Evolutionary conservation across 2,329 filamentous ascomycete genomes (phyloP), one percentile per base, ranked within the genome.

Genomic region (Hypoxylon sp.): DNA sequence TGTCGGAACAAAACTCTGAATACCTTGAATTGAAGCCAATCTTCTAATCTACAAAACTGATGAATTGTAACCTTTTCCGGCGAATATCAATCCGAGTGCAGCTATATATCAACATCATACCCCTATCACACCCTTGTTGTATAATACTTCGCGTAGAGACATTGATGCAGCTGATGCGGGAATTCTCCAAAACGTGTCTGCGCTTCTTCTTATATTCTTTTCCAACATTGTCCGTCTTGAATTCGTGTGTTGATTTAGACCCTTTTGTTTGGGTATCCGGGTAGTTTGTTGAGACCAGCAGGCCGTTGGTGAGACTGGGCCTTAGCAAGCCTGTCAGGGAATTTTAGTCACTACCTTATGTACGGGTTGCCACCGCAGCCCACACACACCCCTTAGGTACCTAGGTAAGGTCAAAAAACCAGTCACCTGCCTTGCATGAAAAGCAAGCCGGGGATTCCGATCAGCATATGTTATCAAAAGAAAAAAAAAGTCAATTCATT

Each of bases 231-330:
- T 51, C 37, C 6, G 29, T 44, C 35, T 29, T 44, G 51, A 26
- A 33, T 44, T 62, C 50, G 22, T 61, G 33, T 39, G 54, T 69
- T 33, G 64, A 66, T 71, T 57, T 53, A 52, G 51, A 63, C 52
- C 50, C 37, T 24, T 48, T 59, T 73, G 57, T 70, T 73, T 65
- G 46, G 52, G 60, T 57, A 44, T 57, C 57, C 46, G 66, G 42
- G 46, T 63, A 29, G 64, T 66, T 69, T 63, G 51, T 67, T 59
- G 50, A 69, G 66, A 63, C 53, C 52, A 47, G 67, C 62, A 69
- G 71, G 62, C 67, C 65, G 52, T 67, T 71, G 67, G 72, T 73
- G 67, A 72, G 72, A 73, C 72, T 70, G 69, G 69, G 65, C 67
- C 63, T 70, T 66, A 72, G 55, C 63, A 67, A 67, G 69, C 65